phyloP scores from a whole-genome alignment of 306 rosid genomes.

The Fragaria nilgerrensis region DNA sequence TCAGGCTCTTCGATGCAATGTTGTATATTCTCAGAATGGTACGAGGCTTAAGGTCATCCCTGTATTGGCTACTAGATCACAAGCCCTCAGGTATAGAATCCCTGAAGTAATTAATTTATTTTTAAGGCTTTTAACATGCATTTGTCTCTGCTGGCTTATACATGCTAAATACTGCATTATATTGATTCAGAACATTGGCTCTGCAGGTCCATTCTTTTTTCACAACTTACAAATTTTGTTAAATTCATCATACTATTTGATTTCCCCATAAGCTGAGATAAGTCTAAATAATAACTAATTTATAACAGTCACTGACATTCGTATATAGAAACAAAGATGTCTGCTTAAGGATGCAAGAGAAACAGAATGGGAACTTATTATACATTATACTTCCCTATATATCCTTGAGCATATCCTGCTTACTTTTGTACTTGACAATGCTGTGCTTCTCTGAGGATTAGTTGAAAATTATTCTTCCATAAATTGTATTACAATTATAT shows the following conservation, averaged over 20 bases:
- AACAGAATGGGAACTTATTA: background rate
- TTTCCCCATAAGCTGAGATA: background rate
- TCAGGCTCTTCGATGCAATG: slow-evolving; percentile 52
- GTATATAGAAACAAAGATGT: background rate
- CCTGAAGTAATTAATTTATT: background rate
- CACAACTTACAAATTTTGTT: background rate
- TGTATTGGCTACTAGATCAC: slow-evolving; percentile 52
- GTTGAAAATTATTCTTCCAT: background rate
- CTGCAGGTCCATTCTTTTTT: background rate
- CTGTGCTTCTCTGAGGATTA: background rate
- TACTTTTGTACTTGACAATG: background rate
- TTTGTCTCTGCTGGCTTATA: background rate
- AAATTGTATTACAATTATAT: background rate
- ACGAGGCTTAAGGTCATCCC: slow-evolving; percentile 46
- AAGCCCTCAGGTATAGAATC: slow-evolving; percentile 46
- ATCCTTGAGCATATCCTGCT: background rate
- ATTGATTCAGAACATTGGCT: background rate
- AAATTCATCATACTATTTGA: background rate
- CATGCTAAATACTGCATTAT: background rate
- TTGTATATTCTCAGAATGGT: slow-evolving; percentile 45
- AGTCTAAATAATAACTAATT: background rate
- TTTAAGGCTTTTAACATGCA: background rate
- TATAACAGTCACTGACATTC: background rate
- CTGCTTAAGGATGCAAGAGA: background rate
- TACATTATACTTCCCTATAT: background rate